Conservation (phyloP, 495 filamentous ascomycete species). For the Talaromyces trachyspermus region DNA sequence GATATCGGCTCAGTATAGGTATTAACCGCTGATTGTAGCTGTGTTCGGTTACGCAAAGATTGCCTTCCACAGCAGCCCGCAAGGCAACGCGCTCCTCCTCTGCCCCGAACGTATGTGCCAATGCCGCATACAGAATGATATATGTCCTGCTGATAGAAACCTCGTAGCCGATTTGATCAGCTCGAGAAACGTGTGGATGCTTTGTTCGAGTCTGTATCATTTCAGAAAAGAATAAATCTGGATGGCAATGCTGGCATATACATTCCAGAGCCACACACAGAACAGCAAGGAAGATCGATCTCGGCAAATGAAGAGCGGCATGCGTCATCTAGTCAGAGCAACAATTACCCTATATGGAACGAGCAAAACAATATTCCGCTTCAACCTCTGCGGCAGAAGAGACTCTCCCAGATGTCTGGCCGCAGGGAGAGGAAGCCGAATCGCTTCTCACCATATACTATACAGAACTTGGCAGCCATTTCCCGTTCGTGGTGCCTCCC, state of each 20-base stretch:
- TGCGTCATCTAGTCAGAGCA: too few species aligned
- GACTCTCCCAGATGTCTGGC: not conserved
- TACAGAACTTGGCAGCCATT: constrained; percentile 3
- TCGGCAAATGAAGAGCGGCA: too few species aligned
- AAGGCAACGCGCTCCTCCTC: constrained; percentile 8
- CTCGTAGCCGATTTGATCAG: constrained; percentile 10
- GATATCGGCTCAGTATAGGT: too few species aligned
- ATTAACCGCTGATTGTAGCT: constrained; percentile 2
- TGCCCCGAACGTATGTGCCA: constrained; percentile 9
- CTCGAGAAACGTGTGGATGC: constrained; percentile 7
- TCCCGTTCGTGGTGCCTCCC: constrained; percentile 10
- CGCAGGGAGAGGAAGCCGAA: not conserved
- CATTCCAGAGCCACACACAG: too few species aligned
- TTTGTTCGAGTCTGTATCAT: too few species aligned
- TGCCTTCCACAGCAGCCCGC: constrained; percentile 4
- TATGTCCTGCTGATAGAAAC: too few species aligned
- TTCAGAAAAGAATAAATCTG: too few species aligned
- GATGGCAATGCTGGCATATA: too few species aligned
- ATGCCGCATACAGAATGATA: too few species aligned
- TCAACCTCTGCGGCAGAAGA: not conserved
- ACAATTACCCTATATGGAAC: too few species aligned
- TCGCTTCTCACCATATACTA: constrained; percentile 4
- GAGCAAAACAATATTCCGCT: not conserved
- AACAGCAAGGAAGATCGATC: too few species aligned
- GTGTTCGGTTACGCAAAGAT: constrained; percentile 7